Evolutionary conservation across 305 asterid genomes (phyloP).

Genomic region (Fraxinus dipetala): DNA sequence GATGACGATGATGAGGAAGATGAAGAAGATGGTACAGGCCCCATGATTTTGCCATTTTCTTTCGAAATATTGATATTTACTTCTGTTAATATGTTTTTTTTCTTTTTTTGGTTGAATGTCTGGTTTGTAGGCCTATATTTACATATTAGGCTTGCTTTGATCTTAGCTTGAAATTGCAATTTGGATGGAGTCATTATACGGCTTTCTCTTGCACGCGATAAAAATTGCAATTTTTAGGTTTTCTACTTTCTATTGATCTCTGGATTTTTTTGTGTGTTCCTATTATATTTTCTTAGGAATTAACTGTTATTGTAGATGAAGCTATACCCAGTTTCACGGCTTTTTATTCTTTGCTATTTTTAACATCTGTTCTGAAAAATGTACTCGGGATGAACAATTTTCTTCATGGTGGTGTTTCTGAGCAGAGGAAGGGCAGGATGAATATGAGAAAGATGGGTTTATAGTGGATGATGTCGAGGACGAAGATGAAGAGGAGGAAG

Average conservation of each 20-base stretch:
- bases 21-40: slow-evolving; percentile 71
- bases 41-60: neutral
- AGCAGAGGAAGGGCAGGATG: slow-evolving; percentile 86
- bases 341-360: neutral
- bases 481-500: slow-evolving; percentile 77
- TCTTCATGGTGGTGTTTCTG: slow-evolving; percentile 15
- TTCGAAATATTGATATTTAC: neutral
- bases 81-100: neutral
- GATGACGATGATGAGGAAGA: slow-evolving; percentile 76
- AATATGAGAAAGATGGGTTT: slow-evolving; percentile 92
- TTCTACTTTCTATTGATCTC: neutral
- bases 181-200: neutral
- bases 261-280: neutral
- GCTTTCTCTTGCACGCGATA: neutral
- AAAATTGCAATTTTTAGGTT: neutral
- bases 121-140: neutral
- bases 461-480: slow-evolving; percentile 85
- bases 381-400: neutral
- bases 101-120: neutral
- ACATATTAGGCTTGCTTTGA: neutral
- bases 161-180: neutral
- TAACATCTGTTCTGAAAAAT: neutral
- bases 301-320: neutral
- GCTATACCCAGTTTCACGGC: neutral
- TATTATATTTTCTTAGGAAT: neutral